phyloP scores from a whole-genome alignment of 352 stramenopile genomes.

The Globisporangium cederbergense region DNA sequence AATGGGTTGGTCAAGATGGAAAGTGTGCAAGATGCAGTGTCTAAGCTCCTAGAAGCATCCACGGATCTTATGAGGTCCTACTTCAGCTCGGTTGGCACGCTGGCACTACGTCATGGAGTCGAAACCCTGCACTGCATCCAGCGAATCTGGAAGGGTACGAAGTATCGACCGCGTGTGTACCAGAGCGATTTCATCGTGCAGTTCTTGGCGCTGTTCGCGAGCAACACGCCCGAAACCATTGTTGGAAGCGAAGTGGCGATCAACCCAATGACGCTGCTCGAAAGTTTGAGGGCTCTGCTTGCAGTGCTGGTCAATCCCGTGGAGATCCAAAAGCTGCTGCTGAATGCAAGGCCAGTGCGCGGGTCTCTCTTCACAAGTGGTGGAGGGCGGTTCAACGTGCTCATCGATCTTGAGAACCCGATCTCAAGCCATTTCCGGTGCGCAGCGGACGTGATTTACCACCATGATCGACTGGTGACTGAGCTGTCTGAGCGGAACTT shows the following conservation, averaged over 20 bases:
- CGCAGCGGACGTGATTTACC: slow-evolving; percentile 46
- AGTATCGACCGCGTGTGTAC: slow-evolving; percentile 28
- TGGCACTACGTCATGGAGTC: slow-evolving; percentile 37
- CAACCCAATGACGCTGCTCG: slow-evolving; percentile 28
- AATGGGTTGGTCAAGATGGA: slow-evolving; percentile 13
- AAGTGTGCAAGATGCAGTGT: slow-evolving; percentile 31
- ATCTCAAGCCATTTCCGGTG: slow-evolving; percentile 44
- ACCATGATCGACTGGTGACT: slow-evolving; percentile 51
- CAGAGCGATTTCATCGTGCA: slow-evolving; percentile 57
- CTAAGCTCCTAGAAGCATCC: slow-evolving; percentile 46
- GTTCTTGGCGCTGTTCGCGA: slow-evolving; percentile 54
- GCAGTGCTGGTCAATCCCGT: slow-evolving; percentile 36
- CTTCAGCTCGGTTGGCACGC: slow-evolving; percentile 38
- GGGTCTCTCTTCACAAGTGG: slow-evolving; percentile 10
- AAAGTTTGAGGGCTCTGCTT: slow-evolving; percentile 40
- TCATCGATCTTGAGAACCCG: slow-evolving; percentile 41
- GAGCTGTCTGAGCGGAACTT: slow-evolving; percentile 13
- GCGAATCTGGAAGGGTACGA: slow-evolving; percentile 46
- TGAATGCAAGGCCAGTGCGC: slow-evolving; percentile 27
- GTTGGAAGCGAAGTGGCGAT: slow-evolving; percentile 24
- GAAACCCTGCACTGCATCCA: slow-evolving; percentile 62
- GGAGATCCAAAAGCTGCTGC: slow-evolving; percentile 44
- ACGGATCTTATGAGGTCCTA: slow-evolving; percentile 44
- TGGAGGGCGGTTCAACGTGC: neutral
- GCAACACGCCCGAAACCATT: slow-evolving; percentile 34